These are phyloP conservation scores for Fusarium sp. DNA, from an alignment of 2,329 filamentous ascomycete species.

Conservation along the genomic window DNA sequence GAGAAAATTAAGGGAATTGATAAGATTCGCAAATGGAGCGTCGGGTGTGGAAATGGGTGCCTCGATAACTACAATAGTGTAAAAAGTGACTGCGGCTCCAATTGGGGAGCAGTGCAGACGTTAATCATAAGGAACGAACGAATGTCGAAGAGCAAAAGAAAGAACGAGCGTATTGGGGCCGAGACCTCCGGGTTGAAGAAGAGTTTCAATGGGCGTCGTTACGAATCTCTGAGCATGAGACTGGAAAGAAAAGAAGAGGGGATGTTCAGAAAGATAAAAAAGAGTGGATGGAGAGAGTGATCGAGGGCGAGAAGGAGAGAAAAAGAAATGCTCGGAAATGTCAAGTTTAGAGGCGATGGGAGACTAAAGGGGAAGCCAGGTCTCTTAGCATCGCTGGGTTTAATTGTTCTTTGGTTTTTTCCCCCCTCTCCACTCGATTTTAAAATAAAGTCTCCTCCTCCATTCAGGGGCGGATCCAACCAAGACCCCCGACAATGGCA, in stretches of 20 bases:
- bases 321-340: conserved; percentile 29
- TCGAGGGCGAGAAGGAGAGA: conserved; percentile 17
- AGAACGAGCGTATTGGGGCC: conserved; percentile 50
- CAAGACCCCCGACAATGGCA: conserved; percentile 36
- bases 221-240: conserved; percentile 17
- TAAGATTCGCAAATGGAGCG: conserved; percentile 24
- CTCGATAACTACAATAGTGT: conserved; percentile 33
- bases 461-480: conserved; percentile 49
- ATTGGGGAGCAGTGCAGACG: conserved; percentile 47
- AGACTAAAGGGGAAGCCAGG: conserved; percentile 43
- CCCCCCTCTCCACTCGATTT: conserved; percentile 42
- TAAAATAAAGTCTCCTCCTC: conserved; percentile 47
- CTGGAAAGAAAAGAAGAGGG: conserved; percentile 2
- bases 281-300: conserved; percentile 26
- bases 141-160: conserved; percentile 36
- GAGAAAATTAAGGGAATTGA: conserved; percentile 11
- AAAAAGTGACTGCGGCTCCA: conserved; percentile 45
- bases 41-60: conserved; percentile 17
- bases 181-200: conserved; percentile 39
- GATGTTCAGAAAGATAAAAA: conserved; percentile 20
- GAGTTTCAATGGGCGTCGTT: conserved; percentile 16
- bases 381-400: conserved; percentile 43
- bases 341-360: conserved; percentile 27
- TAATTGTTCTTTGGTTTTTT: conserved; percentile 48
- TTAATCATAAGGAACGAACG: conserved; percentile 50